Conservation (phyloP, 129 eudicot genomes). For the Smallanthus sonchifolius region DNA sequence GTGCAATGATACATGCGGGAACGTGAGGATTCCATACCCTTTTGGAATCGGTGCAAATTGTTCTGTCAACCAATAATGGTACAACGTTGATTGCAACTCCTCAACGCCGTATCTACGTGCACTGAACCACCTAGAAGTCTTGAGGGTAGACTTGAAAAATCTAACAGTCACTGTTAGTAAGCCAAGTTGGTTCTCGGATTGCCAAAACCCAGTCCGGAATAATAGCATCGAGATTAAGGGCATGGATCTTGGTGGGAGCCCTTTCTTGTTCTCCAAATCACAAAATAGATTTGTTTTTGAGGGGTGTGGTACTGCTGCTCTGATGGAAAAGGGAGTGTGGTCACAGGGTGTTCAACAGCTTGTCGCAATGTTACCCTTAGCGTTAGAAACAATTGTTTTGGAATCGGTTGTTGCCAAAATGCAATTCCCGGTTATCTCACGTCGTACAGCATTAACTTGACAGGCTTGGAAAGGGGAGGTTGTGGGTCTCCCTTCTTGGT, state of each 20-base stretch:
- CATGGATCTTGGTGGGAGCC: not conserved
- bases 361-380: not conserved
- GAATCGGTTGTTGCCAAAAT: not conserved
- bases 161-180: not conserved
- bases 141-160: not conserved
- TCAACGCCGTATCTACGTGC: slow-evolving; percentile 7
- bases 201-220: not conserved
- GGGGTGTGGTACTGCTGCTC: not conserved
- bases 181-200: not conserved
- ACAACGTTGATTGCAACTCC: no score
- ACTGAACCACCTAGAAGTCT: slow-evolving; percentile 18
- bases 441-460: not conserved
- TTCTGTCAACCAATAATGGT: no score
- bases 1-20: not conserved
- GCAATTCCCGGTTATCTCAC: not conserved
- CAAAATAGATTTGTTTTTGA: not conserved
- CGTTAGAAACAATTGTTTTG: not conserved
- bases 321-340: not conserved
- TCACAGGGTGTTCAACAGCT: not conserved
- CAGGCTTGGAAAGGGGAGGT: not conserved
- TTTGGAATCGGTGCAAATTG: no score
- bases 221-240: no score
- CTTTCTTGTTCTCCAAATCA: not conserved
- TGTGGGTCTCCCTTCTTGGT: slow-evolving; percentile 5
- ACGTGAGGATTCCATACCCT: not conserved